Conservation (phyloP, 2,329 filamentous ascomycete species). For the Monosporascus sp. region DNA sequence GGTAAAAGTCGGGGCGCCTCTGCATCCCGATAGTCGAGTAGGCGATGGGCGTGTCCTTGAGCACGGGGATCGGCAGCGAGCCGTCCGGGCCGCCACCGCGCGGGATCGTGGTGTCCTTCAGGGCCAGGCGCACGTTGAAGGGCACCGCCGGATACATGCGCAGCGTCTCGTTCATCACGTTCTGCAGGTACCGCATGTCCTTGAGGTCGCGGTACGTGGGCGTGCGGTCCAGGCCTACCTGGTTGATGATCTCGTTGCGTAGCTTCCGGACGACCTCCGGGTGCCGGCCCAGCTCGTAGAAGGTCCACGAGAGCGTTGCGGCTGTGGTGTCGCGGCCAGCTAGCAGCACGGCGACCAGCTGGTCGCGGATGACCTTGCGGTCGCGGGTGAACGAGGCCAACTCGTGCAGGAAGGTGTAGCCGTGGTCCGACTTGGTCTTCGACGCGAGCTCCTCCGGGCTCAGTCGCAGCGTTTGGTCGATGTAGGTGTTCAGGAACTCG, state of each 20-base stretch:
- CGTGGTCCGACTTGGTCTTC: conserved; percentile 64
- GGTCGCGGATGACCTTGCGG: conserved; percentile 69
- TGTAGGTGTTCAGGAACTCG: conserved; percentile 70
- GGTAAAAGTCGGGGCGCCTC: conserved; percentile 59
- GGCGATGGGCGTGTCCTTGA: conserved; percentile 58
- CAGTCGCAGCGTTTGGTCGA: conserved; percentile 66
- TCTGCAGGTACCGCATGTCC: conserved; percentile 75
- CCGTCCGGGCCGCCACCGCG: conserved; percentile 63
- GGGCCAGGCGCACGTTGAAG: conserved; percentile 69
- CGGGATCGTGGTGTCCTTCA: conserved; percentile 70
- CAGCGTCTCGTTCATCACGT: conserved; percentile 71
- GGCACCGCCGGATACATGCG: conserved; percentile 74
- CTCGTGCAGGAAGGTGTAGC: conserved; percentile 82
- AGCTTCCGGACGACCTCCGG: conserved; percentile 64
- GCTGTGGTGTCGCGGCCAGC: conserved; percentile 88
- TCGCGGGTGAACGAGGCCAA: conserved; percentile 75
- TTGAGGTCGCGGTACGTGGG: conserved; percentile 80
- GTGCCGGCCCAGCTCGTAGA: conserved; percentile 75
- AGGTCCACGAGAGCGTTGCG: conserved; percentile 69
- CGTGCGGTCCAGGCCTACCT: conserved; percentile 56
- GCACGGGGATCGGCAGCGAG: conserved; percentile 55
- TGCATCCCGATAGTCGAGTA: conserved; percentile 73
- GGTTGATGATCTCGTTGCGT: conserved; percentile 63
- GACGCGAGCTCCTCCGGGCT: conserved; percentile 66
- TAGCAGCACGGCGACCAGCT: conserved; percentile 75